Evolutionary conservation across 768 basidiomycete species (phyloP).

Genomic region (Solioccasus polychromus): DNA sequence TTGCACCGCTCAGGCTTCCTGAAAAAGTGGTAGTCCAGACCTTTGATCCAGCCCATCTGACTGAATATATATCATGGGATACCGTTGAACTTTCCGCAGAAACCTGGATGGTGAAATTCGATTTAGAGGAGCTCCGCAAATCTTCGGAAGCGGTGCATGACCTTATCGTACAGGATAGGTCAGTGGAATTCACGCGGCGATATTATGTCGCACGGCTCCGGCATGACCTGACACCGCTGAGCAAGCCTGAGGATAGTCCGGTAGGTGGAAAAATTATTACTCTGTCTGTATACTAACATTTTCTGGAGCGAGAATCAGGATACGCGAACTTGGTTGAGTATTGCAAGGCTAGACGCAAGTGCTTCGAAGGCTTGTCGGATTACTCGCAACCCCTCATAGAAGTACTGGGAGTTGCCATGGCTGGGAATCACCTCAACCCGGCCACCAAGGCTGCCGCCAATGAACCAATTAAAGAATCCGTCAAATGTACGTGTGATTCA

Average conservation of each 20-base stretch:
- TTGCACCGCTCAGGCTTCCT: constrained; percentile 54
- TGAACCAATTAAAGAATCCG: constrained; percentile 37
- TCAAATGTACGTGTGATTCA: constrained; percentile 53
- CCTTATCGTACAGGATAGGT: constrained; percentile 71
- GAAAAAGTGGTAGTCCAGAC: constrained; percentile 27
- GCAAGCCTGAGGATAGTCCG: constrained; percentile 61
- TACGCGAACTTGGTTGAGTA: constrained; percentile 64
- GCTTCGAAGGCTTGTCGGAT: constrained; percentile 59
- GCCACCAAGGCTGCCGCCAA: constrained; percentile 38
- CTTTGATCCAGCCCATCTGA: constrained; percentile 31
- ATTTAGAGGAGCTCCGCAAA: constrained; percentile 33
- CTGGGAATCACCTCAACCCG: constrained; percentile 61
- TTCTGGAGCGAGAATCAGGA: constrained; percentile 54
- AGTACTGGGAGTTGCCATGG: constrained; percentile 49
- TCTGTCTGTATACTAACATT: constrained; percentile 2
- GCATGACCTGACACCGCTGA: constrained; percentile 68
- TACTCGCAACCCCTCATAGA: constrained; percentile 72
- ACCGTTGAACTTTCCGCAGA: constrained; percentile 49
- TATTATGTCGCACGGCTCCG: constrained; percentile 58
- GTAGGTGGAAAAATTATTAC: constrained; percentile 40
- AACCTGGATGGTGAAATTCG: constrained; percentile 50
- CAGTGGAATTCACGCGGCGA: constrained; percentile 72
- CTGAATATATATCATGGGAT: constrained; percentile 61
- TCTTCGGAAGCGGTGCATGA: constrained; percentile 45
- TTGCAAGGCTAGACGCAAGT: constrained; percentile 58